Evolutionary conservation across 768 basidiomycete species (phyloP), one percentile per base, ranked within the genome.

Genomic region (Termitomyces sp.): DNA sequence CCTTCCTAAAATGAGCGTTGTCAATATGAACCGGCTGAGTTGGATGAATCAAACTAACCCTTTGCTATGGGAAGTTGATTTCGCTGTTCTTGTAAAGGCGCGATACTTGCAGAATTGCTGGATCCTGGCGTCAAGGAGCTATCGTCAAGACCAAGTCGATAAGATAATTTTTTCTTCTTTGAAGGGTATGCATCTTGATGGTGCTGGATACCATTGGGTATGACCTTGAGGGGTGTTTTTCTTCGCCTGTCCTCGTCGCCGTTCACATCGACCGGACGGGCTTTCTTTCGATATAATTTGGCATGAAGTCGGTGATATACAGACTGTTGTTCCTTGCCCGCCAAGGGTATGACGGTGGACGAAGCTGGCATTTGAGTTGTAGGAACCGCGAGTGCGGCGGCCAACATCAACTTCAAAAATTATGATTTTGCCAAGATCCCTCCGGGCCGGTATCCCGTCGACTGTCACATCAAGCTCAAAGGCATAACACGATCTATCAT

Each of bases 51-150:
- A 15, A 33, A 72, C 78, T 53, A 37, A 90, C 91, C 92, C 71
- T 79, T 79, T 29, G 86, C 87, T 63, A 94, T 93, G 8, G 93
- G 92, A 52, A 95, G 82, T 48, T 84, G 79, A 60, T 74, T 75
- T 22, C 88, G 78, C 61, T 90, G 87, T 65, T 86, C 82, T 65
- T 86, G 82, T 4, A 90, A 70, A n/a, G 60, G 62, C 24, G 69
- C 48, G n/a, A 36, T 29, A 50, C 50, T 60, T 63, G 74, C 56
- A 64, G 55, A 53, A 41, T 54, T 46, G 58, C 69, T 71, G 22
- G 70, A 58, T 15, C 67, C 65, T 24, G 69, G 62, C 24, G 58
- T 60, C 49, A 59, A 70, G 18, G 45, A 7, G 2, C 9, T 49
- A 42, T 55, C 47, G 28, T 34, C 56, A 28, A 29, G 31, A 33